A percentile compares a stretch with the other conserved stretches of the same genome.
Conservation (phyloP, 192 early-diverging fungal species). For the Lunasporangiospora selenospora region DNA sequence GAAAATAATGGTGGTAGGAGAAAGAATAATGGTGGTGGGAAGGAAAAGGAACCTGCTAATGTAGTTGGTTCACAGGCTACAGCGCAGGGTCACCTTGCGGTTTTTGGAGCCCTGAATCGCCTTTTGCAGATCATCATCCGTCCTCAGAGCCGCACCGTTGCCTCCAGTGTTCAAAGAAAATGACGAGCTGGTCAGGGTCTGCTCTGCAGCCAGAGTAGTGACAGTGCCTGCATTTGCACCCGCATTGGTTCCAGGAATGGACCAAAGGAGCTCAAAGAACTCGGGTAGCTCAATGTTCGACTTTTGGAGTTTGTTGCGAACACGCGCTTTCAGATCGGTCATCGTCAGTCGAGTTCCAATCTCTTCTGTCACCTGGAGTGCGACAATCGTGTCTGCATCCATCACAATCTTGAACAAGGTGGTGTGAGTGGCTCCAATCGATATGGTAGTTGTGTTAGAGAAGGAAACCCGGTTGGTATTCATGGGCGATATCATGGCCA, state of each 20-base stretch:
- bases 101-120: slow-evolving; percentile 26
- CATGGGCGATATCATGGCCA: too few species aligned
- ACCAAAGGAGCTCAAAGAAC: slow-evolving; percentile 33
- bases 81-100: slow-evolving; percentile 36
- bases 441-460: too few species aligned
- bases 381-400: slow-evolving; percentile 45
- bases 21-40: too few species aligned
- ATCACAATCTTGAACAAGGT: slow-evolving; percentile 46
- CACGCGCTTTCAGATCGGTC: slow-evolving; percentile 12
- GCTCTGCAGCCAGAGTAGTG: neutral
- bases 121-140: slow-evolving; percentile 24
- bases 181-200: neutral
- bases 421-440: too few species aligned
- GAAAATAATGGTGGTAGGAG: neutral
- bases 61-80: slow-evolving; percentile 5
- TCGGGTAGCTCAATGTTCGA: slow-evolving; percentile 39
- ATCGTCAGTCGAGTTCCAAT: slow-evolving; percentile 21
- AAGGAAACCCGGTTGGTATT: too few species aligned
- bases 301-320: slow-evolving; percentile 25
- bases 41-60: too few species aligned
- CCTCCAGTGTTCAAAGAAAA: neutral
- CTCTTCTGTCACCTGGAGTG: slow-evolving; percentile 30
- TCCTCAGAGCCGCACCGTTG: slow-evolving; percentile 8
- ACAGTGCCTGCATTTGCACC: neutral
- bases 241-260: neutral